These are phyloP conservation scores for Tephrocybe rancida DNA, from an alignment of 768 basidiomycete species.

Conservation along the genomic window DNA sequence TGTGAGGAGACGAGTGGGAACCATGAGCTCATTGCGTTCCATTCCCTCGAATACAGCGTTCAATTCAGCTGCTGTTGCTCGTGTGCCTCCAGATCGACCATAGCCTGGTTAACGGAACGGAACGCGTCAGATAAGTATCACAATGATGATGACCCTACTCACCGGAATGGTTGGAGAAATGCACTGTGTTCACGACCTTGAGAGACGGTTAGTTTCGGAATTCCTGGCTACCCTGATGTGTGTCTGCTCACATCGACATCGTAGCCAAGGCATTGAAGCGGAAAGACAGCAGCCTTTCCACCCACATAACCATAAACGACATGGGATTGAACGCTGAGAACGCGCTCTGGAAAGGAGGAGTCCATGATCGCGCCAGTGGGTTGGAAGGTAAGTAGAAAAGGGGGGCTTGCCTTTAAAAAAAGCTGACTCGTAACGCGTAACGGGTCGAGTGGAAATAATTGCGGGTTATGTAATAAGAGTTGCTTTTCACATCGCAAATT, in stretches of 20 bases:
- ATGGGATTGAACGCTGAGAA: slow-evolving; percentile 92
- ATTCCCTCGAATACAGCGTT: slow-evolving; percentile 70
- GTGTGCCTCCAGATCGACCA: slow-evolving; percentile 77
- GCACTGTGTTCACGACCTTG: slow-evolving; percentile 88
- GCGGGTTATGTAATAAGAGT: slow-evolving; percentile 13
- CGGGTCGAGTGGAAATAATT: not conserved
- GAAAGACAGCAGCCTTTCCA: slow-evolving; percentile 77
- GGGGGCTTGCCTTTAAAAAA: slow-evolving; percentile 11
- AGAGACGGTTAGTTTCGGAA: slow-evolving; percentile 12
- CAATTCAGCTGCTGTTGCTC: slow-evolving; percentile 79
- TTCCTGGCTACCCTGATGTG: slow-evolving; percentile 8
- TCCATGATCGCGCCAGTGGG: slow-evolving; percentile 8
- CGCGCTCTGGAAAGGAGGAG: slow-evolving; percentile 41
- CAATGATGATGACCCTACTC: slow-evolving; percentile 13
- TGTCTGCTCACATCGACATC: slow-evolving; percentile 84
- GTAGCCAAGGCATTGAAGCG: slow-evolving; percentile 85
- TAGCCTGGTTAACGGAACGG: slow-evolving; percentile 66
- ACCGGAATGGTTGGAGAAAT: slow-evolving; percentile 96
- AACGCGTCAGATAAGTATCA: not conserved
- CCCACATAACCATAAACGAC: slow-evolving; percentile 95
- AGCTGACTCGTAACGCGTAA: slow-evolving; percentile 7
- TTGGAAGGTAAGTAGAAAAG: not conserved
- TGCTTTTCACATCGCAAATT: not conserved
- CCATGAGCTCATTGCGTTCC: slow-evolving; percentile 74
- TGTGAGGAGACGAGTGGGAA: slow-evolving; percentile 76